A percentile compares a stretch with the other conserved stretches of the same genome.
phyloP scores from a whole-genome alignment of 2,329 filamentous ascomycete genomes.

The Colletotrichum higginsianum region DNA sequence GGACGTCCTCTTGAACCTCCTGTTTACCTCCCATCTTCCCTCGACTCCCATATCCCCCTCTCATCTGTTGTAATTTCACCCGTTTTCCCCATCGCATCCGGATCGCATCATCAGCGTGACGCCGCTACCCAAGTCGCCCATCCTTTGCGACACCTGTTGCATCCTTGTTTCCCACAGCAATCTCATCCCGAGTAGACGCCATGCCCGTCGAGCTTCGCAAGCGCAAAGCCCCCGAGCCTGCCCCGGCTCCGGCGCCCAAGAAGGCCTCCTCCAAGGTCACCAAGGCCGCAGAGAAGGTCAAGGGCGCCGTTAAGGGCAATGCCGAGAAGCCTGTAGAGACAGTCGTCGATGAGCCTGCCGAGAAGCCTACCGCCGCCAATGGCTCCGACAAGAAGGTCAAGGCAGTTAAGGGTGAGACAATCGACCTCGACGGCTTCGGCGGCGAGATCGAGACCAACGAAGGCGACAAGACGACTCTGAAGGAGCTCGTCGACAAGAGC shows the following conservation, averaged over 20 bases:
- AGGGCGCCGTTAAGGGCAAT: slow-evolving; percentile 49
- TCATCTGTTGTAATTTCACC: slow-evolving; percentile 31
- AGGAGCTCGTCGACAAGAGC: slow-evolving; percentile 86
- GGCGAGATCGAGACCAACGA: slow-evolving; percentile 89
- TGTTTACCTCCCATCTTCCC: slow-evolving; percentile 41
- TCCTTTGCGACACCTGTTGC: slow-evolving; percentile 28
- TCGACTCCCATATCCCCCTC: slow-evolving; percentile 38
- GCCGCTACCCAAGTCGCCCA: slow-evolving; percentile 20
- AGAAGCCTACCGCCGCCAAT: slow-evolving; percentile 51
- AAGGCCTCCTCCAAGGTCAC: slow-evolving; percentile 61
- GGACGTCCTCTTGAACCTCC: slow-evolving; percentile 40
- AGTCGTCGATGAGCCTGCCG: slow-evolving; percentile 51
- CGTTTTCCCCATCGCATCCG: slow-evolving; percentile 25
- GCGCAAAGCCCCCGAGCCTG: slow-evolving; percentile 69
- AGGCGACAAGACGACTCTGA: slow-evolving; percentile 83
- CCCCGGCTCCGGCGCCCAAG: slow-evolving; percentile 58
- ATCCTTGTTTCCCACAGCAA: slow-evolving; percentile 19
- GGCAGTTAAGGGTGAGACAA: slow-evolving; percentile 68
- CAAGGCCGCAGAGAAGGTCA: slow-evolving; percentile 56
- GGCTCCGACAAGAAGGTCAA: slow-evolving; percentile 55
- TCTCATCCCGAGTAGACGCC: slow-evolving; percentile 38
- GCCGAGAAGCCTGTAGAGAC: slow-evolving; percentile 48
- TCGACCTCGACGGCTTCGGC: slow-evolving; percentile 73
- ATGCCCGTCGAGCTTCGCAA: slow-evolving; percentile 75
- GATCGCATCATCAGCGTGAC: slow-evolving; percentile 38